Evolutionary conservation across 1,284 basidiomycete species (phyloP).

Genomic region (Leucoagaricus sp.): DNA sequence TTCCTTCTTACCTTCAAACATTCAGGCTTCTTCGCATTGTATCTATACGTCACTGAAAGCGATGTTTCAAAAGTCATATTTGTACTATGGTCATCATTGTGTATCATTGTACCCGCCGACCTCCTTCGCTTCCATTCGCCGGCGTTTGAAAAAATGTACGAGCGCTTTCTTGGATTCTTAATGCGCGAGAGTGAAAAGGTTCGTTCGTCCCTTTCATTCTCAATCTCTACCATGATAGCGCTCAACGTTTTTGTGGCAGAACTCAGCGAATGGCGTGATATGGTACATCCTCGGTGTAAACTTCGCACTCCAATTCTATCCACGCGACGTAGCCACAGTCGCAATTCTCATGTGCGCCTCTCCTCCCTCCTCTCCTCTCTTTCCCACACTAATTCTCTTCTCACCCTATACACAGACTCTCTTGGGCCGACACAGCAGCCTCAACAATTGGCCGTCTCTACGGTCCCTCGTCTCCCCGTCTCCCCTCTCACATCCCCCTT

Average conservation of each 20-base stretch:
- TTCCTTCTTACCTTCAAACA: neutral
- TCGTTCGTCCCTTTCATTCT: constrained; percentile 22
- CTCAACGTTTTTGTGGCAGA: too few species aligned
- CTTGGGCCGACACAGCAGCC: constrained; percentile 96
- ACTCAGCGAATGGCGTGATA: constrained; percentile 84
- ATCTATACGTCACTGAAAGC: constrained; percentile 67
- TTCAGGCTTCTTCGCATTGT: constrained; percentile 82
- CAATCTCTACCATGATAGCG: too few species aligned
- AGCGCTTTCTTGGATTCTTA: constrained; percentile 79
- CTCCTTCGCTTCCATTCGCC: constrained; percentile 74
- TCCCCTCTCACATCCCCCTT: constrained; percentile 54
- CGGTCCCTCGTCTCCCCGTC: constrained; percentile 74
- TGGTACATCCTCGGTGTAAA: constrained; percentile 96
- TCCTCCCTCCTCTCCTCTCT: neutral
- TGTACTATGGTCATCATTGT: constrained; percentile 60
- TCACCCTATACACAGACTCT: constrained; percentile 58
- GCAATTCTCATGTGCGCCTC: constrained; percentile 81
- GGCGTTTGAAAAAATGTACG: constrained; percentile 77
- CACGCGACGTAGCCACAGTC: constrained; percentile 85
- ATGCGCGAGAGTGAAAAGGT: constrained; percentile 95
- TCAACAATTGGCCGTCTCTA: constrained; percentile 91
- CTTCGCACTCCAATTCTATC: constrained; percentile 78
- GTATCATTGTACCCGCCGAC: constrained; percentile 77
- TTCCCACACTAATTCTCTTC: neutral
- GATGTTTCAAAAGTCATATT: constrained; percentile 61